phyloP scores from a whole-genome alignment of 2,329 filamentous ascomycete species.

The Stachybotrys chartarum region DNA sequence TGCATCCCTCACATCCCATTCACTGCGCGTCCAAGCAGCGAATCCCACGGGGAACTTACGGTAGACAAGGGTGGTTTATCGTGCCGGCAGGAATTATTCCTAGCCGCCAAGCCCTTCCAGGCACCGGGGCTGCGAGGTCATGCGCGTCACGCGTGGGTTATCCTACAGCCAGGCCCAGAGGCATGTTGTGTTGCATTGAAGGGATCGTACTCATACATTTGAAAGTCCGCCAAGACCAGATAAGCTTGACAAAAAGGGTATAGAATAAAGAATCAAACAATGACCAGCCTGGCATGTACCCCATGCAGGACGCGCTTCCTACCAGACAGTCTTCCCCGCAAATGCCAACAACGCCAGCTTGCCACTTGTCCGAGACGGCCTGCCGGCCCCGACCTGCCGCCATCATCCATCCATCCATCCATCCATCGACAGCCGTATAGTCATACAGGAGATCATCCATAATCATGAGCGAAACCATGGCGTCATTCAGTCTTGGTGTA shows the following conservation, averaged over 20 bases:
- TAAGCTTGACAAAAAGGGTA: not conserved
- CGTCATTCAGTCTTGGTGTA: not conserved
- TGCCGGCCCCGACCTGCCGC: not conserved
- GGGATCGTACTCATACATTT: not conserved
- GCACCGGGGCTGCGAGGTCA: too few relatives aligned
- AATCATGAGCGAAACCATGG: not conserved
- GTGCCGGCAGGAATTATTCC: too few relatives aligned
- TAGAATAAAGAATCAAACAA: not conserved
- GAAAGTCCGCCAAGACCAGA: not conserved
- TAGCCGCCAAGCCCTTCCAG: too few relatives aligned
- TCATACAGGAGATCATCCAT: not conserved
- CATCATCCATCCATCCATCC: not conserved
- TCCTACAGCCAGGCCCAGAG: not conserved
- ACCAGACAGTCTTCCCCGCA: not conserved
- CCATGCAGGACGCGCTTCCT: not conserved
- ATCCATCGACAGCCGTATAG: not conserved
- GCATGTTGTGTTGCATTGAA: not conserved
- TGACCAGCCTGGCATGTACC: not conserved
- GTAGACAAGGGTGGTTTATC: too few relatives aligned
- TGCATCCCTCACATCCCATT: too few relatives aligned
- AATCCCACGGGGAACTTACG: too few relatives aligned
- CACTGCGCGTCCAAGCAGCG: too few relatives aligned
- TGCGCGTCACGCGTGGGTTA: not conserved
- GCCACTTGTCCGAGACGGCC: not conserved
- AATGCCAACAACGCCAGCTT: not conserved